phyloP scores from a whole-genome alignment of 306 rosid species.

The Cucumis cinereus region DNA sequence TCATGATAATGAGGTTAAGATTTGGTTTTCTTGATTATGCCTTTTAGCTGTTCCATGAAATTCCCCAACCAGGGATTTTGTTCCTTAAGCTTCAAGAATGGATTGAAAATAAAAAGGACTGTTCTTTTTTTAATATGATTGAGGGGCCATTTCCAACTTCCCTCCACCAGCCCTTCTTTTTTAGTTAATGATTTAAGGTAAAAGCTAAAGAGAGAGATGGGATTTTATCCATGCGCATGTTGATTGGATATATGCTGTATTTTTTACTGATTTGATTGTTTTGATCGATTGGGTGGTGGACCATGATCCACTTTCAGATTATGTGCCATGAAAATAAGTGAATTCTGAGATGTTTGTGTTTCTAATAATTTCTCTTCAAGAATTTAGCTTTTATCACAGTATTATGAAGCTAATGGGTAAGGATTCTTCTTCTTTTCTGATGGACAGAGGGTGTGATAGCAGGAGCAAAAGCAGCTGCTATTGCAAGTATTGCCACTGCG shows the following conservation, averaged over 20 bases:
- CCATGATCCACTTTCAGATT: conserved; percentile 7
- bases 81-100: background rate
- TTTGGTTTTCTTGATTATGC: background rate
- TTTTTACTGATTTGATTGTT: conserved; percentile 1
- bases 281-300: conserved; percentile 1
- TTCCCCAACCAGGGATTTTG: background rate
- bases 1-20: background rate
- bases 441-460: conserved; percentile 83
- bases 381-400: background rate
- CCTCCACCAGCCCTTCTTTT: background rate
- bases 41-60: background rate
- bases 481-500: conserved; percentile 82
- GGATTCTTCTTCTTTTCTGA: background rate
- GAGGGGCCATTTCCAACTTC: background rate
- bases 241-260: conserved; percentile 2
- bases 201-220: conserved; percentile 7
- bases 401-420: background rate
- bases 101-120: background rate
- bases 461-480: conserved; percentile 86
- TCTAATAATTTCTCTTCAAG: background rate
- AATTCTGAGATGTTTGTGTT: background rate
- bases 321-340: conserved; percentile 1
- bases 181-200: background rate
- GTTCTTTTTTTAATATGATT: background rate
- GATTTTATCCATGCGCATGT: conserved; percentile 4